Evolutionary conservation across 176 grass and related monocot genomes (phyloP), one percentile per base, ranked within the genome.

Genomic region (Alopecurus myosuroides): DNA sequence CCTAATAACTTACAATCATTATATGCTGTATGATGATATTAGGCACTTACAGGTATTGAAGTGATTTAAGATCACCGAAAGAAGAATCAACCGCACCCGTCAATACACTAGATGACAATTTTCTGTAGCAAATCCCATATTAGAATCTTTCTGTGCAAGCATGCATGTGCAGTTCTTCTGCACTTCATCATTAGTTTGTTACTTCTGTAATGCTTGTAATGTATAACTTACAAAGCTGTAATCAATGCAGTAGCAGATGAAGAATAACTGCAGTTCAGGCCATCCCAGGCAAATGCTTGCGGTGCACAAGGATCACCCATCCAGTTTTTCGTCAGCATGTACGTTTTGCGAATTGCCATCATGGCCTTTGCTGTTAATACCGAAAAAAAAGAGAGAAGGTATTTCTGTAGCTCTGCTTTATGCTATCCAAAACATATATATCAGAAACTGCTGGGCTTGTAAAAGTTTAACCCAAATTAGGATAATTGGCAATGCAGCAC

Each of bases 231-330:
- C 94, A 97, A 31, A 74, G 84, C 3, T 83, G 51, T 86, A 67
- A 97, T 68, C 45, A 58, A 81, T 72, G 88, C 65, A 71, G 74
- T 42, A n/a, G 29, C 74, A 46, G 49, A 67, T 75, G 62, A 37
- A 19, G 68, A 8, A 72, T 81, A 85, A 60, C 45, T 88, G 23
- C 94, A 97, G 67, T 74, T 91, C 40, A 97, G 57, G 7, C 91
- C 86, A 86, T 89, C 81, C 94, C 89, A 97, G 18, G 45, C 41
- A 78, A 89, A 91, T 30, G 58, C 51, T 67, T 42, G 77, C 3
- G 91, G 91, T 41, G 77, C 63, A 80, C 94, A 96, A 34, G 94
- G 91, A 86, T 97, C 91, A 25, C 94, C 94, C 66, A 77, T 90
- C 94, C 91, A 93, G 53, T 91, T 97, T 79, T 74, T 97, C 67